A percentile compares a stretch with the other conserved stretches of the same genome.
Conservation (phyloP, 1,139 yeast species). For the Kodamaea alishanica region DNA sequence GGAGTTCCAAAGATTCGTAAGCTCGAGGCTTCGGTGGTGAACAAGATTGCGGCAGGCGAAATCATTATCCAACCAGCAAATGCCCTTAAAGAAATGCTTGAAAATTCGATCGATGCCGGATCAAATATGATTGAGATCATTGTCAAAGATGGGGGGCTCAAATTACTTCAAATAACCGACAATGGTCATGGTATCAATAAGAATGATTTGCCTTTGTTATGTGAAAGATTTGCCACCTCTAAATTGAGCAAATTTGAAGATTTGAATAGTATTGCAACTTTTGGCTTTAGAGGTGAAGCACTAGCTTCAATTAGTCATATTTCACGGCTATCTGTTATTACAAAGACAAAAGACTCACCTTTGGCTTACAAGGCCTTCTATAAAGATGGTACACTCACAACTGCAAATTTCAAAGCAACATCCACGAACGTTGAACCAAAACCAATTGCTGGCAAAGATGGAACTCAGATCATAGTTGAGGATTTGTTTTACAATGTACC, state of each 20-base stretch:
- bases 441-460: conserved; percentile 83
- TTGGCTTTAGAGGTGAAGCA: conserved; percentile 64
- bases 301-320: conserved; percentile 59
- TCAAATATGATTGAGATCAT: conserved; percentile 47
- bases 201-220: conserved; percentile 45
- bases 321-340: conserved; percentile 69
- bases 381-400: conserved; percentile 56
- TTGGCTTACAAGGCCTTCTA: conserved; percentile 72
- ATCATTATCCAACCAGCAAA: conserved; percentile 92
- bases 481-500: conserved; percentile 90
- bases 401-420: conserved; percentile 31
- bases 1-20: conserved; percentile 15
- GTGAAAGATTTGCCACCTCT: conserved; percentile 59
- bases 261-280: conserved; percentile 45
- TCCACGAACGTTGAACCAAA: conserved; percentile 43
- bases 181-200: conserved; percentile 50
- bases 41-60: conserved; percentile 96
- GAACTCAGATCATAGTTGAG: conserved; percentile 83
- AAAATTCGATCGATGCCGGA: conserved; percentile 52
- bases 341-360: conserved; percentile 57
- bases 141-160: conserved; percentile 54
- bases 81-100: conserved; percentile 55
- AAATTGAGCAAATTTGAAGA: conserved; percentile 50
- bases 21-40: conserved; percentile 68
- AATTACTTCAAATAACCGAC: conserved; percentile 50